Conservation (phyloP, 179 eudicot species). For the Silene coronaria region DNA sequence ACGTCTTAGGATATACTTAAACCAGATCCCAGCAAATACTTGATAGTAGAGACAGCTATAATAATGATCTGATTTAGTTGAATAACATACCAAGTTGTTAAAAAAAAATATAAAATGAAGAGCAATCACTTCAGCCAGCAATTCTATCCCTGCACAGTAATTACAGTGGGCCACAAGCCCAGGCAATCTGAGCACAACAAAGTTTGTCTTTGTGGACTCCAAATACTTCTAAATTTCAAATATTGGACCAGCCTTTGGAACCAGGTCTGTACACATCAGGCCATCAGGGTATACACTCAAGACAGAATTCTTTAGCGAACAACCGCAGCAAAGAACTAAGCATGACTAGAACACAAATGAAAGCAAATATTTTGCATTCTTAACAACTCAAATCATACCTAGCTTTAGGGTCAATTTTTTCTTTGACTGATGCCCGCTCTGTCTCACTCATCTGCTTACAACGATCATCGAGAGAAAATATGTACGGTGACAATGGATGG, state of each 20-base stretch:
- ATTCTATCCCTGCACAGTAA: neutral
- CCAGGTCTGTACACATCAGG: neutral
- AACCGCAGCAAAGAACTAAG: neutral
- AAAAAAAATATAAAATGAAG: neutral
- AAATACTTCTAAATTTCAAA: neutral
- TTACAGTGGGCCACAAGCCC: neutral
- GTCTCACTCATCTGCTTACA: conserved; percentile 54
- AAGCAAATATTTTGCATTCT: neutral
- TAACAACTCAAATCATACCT: conserved; percentile 45
- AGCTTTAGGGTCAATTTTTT: conserved; percentile 65
- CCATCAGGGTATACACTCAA: neutral
- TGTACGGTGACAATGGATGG: conserved; percentile 77
- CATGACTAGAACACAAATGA: conserved; percentile 4
- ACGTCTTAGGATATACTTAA: too few species aligned
- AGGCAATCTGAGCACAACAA: neutral
- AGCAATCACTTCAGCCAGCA: neutral
- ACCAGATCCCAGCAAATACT: neutral
- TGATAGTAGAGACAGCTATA: neutral
- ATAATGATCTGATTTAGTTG: neutral
- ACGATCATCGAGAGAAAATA: conserved; percentile 80
- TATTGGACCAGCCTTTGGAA: neutral
- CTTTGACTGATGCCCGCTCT: conserved; percentile 48
- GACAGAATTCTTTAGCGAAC: conserved; percentile 1
- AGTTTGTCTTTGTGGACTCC: neutral
- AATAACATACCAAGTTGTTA: neutral